A percentile compares a stretch with the other conserved stretches of the same genome.
Conservation (phyloP, 371 early-diverging fungal species). For the Rhizopus sp. region DNA sequence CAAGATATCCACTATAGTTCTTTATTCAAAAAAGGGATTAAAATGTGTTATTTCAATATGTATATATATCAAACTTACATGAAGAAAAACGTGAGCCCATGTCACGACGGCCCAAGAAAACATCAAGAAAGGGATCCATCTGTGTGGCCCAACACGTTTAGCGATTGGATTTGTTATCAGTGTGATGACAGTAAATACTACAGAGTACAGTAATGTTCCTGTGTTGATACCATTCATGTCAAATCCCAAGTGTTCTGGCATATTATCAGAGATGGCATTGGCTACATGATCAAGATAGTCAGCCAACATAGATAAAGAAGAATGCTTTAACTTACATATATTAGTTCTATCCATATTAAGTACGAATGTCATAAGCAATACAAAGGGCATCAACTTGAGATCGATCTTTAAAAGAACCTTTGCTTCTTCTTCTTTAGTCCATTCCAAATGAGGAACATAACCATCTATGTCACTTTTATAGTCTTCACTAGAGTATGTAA, state of each 20-base stretch:
- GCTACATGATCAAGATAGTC: constrained; percentile 17
- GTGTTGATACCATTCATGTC: constrained; percentile 41
- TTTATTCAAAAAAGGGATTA: constrained; percentile 9
- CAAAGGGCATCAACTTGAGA: constrained; percentile 34
- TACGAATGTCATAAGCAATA: constrained; percentile 42
- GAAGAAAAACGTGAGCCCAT: constrained; percentile 39
- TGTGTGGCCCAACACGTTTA: constrained; percentile 55
- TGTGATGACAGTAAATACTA: constrained; percentile 40
- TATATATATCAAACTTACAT: constrained; percentile 15
- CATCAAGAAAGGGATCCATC: constrained; percentile 65
- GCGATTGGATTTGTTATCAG: constrained; percentile 53
- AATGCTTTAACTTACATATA: constrained; percentile 35
- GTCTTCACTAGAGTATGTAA: background rate
- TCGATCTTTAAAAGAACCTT: constrained; percentile 32
- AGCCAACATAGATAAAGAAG: background rate
- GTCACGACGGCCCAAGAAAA: constrained; percentile 60
- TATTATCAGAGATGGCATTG: constrained; percentile 48
- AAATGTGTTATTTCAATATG: background rate
- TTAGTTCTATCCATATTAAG: constrained; percentile 54
- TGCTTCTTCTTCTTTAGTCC: constrained; percentile 45
- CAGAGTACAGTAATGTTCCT: constrained; percentile 34
- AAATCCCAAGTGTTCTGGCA: constrained; percentile 43
- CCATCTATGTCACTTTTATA: constrained; percentile 1
- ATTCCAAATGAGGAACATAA: constrained; percentile 28
- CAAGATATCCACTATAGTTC: constrained; percentile 31